Conservation (phyloP, 2,329 filamentous ascomycete species). For the Sclerotinia sclerotiorum region DNA sequence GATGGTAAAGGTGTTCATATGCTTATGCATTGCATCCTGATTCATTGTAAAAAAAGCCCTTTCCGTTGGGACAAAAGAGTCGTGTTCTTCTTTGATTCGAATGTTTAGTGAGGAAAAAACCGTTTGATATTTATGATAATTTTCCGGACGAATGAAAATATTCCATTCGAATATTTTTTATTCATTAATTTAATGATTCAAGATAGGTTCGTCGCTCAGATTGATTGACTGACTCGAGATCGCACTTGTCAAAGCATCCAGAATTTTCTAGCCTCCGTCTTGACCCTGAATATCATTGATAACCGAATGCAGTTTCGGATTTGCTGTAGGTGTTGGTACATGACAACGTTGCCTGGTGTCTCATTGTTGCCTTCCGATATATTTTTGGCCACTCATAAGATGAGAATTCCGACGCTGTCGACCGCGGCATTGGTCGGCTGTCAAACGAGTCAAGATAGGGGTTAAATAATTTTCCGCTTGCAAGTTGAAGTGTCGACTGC, state of each 20-base stretch:
- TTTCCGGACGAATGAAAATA: slow-evolving; percentile 22
- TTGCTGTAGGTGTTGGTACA: not conserved
- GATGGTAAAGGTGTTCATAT: not conserved
- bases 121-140: slow-evolving; percentile 3
- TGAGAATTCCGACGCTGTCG: not conserved
- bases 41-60: not conserved
- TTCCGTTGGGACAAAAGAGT: slow-evolving; percentile 2
- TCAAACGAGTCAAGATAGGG: not conserved
- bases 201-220: not conserved
- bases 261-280: not conserved
- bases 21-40: slow-evolving; percentile 7
- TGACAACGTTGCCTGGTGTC: not conserved
- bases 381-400: not conserved
- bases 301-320: not conserved
- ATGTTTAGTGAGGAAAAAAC: not conserved
- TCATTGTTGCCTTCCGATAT: not conserved
- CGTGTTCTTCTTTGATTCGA: slow-evolving; percentile 18
- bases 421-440: not conserved
- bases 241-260: slow-evolving; percentile 9
- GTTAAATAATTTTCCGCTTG: not conserved
- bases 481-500: not conserved
- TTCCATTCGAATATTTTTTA: slow-evolving; percentile 4
- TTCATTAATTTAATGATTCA: not conserved
- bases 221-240: not conserved
- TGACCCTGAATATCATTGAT: slow-evolving; percentile 1